These are phyloP conservation scores for Lactarius akahatsu DNA, from an alignment of 768 basidiomycete genomes.

Conservation along the genomic window DNA sequence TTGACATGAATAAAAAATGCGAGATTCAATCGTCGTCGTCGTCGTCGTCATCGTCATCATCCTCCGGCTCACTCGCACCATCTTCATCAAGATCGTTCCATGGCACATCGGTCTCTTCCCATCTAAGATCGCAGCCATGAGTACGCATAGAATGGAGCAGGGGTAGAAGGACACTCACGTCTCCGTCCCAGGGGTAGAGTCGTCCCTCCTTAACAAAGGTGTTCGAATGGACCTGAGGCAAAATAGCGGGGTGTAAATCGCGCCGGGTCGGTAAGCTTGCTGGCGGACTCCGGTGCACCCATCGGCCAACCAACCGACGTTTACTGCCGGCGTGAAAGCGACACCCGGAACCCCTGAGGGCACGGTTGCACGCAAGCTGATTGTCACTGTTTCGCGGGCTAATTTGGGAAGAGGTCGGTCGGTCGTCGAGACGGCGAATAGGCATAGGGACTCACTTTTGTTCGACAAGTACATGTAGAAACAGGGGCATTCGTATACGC, in stretches of 20 bases:
- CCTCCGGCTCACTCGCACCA: slow-evolving; percentile 14
- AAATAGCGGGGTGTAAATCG: slow-evolving; percentile 17
- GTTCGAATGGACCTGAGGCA: not conserved
- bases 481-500: slow-evolving; percentile 10
- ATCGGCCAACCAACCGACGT: slow-evolving; percentile 8
- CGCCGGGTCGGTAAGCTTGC: not conserved
- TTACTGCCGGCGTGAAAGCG: not conserved
- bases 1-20: no score
- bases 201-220: slow-evolving; percentile 8
- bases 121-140: slow-evolving; percentile 13
- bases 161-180: not conserved
- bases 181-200: not conserved
- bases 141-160: not conserved
- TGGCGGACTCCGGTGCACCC: slow-evolving; percentile 16
- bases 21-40: not conserved
- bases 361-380: slow-evolving; percentile 6
- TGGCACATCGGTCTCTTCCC: slow-evolving; percentile 18
- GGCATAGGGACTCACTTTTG: not conserved
- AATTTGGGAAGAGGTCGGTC: no score
- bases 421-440: not conserved
- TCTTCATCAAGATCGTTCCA: slow-evolving; percentile 21
- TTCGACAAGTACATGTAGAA: slow-evolving; percentile 22
- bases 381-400: slow-evolving; percentile 12
- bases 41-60: not conserved
- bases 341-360: not conserved